Evolutionary conservation across 2,329 filamentous ascomycete species (phyloP), one percentile per base, ranked within the genome.

Genomic region (Claviceps humidiphila): DNA sequence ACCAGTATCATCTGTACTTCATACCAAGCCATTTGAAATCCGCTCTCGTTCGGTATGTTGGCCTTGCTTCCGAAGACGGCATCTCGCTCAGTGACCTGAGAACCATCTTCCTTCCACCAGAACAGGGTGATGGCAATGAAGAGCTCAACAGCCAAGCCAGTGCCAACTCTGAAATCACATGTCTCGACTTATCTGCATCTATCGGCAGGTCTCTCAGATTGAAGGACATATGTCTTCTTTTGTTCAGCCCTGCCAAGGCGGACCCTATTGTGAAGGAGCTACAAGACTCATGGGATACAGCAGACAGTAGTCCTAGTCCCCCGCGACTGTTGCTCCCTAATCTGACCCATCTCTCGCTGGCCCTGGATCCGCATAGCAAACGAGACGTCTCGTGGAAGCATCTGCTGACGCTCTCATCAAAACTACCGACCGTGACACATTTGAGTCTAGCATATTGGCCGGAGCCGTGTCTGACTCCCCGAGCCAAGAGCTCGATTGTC

Each of bases 381-480:
- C 57, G 60, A 17, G 61, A 63, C 5, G 70, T 72, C 16, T 81
- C 78, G 1, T 84, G 80, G 81, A 75, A 72, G 47, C 77, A 80
- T 39, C 71, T 84, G 4, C 66, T 84, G 24, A 58, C 70, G 2
- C 63, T 84, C n/a, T 72, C 77, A 0, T 62, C 68, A 11, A 78
- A 75, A 57, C 62, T 81, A 6, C 71, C 71, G 0, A 73, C 70
- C 14, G 64, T 84, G 41, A 84, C 80, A 1, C 79, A 84, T 58
- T 68, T 84, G 42, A 80, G 74, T 56, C 69, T 84, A 6, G 78
- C 79, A 16, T 77, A 75, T 60, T 84, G 81, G 81, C 80, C 81
- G 1, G 72, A 74, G 49, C 81, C 81, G 2, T 73, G 72, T 16
- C 64, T 80, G n/a, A 78, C 77, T 2, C 76, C 76, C 8, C 75